Conservation (phyloP, 2,329 filamentous ascomycete species). For the Biscogniauxia mediterranea region DNA sequence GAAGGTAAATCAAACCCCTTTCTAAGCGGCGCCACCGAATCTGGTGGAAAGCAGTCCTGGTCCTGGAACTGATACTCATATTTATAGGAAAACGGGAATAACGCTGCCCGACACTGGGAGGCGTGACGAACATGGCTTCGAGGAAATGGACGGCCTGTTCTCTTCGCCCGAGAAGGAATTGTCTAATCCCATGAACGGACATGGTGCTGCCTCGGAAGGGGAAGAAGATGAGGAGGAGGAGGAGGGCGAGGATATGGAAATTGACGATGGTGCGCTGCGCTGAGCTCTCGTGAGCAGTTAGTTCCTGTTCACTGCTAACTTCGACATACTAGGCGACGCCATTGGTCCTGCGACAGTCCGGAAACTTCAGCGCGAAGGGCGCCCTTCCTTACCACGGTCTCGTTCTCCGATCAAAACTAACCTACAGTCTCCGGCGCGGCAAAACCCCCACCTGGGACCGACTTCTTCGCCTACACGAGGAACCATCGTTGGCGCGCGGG, state of each 20-base stretch:
- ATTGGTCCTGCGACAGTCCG: slow-evolving; percentile 54
- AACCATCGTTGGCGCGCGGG: slow-evolving; percentile 30
- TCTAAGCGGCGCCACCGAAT: background rate
- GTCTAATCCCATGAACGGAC: slow-evolving; percentile 16
- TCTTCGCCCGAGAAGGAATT: slow-evolving; percentile 73
- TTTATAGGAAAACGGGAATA: slow-evolving; percentile 80
- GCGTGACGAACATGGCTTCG: slow-evolving; percentile 89
- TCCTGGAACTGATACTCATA: slow-evolving; percentile 6
- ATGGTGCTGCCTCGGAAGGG: slow-evolving; percentile 27
- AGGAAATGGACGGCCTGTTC: slow-evolving; percentile 82
- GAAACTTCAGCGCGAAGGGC: slow-evolving; percentile 48
- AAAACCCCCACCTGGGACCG: slow-evolving; percentile 56
- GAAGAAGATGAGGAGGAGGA: slow-evolving; percentile 24
- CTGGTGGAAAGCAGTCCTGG: background rate
- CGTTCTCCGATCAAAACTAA: slow-evolving; percentile 64
- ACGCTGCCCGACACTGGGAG: slow-evolving; percentile 73
- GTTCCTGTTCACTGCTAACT: slow-evolving; percentile 3
- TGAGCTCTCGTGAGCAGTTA: background rate
- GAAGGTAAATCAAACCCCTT: slow-evolving; percentile 42
- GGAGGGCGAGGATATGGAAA: slow-evolving; percentile 47
- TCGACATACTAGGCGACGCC: slow-evolving; percentile 43
- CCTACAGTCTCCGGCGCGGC: slow-evolving; percentile 59
- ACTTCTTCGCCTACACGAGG: slow-evolving; percentile 49
- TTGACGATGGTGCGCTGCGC: slow-evolving; percentile 42
- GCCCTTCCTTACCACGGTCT: slow-evolving; percentile 46